Percentiles rank a stretch among this genome's conserved stretches.
phyloP scores from a whole-genome alignment of 1,139 yeast genomes.

The Magnusiomyces paraingens region DNA sequence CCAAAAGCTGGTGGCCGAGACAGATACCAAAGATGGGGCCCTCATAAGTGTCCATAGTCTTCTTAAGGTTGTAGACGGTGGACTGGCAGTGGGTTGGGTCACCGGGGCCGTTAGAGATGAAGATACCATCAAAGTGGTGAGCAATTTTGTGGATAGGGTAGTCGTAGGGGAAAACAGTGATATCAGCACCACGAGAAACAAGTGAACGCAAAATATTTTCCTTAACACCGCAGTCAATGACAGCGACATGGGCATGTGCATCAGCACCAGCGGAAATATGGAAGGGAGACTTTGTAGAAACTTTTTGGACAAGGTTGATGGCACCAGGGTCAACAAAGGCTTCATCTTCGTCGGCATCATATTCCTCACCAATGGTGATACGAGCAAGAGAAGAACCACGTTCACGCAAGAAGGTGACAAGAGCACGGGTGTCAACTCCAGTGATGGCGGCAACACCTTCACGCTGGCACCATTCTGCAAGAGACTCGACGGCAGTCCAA shows the following conservation, averaged over 20 bases:
- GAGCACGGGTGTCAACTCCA: constrained; percentile 94
- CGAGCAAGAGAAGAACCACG: constrained; percentile 91
- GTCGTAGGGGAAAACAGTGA: constrained; percentile 94
- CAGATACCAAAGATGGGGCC: constrained; percentile 96
- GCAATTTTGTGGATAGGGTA: constrained; percentile 90
- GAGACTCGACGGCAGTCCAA: constrained; percentile 97
- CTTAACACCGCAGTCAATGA: constrained; percentile 96
- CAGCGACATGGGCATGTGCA: constrained; percentile 67
- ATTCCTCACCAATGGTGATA: constrained; percentile 83
- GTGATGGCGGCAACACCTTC: constrained; percentile 95
- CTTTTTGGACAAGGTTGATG: constrained; percentile 85
- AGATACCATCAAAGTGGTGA: constrained; percentile 86
- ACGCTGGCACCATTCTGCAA: constrained; percentile 92
- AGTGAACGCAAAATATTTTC: constrained; percentile 92
- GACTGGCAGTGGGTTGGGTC: constrained; percentile 90
- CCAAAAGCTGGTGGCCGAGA: constrained; percentile 92
- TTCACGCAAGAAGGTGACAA: constrained; percentile 88
- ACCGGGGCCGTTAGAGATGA: constrained; percentile 96
- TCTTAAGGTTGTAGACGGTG: constrained; percentile 69
- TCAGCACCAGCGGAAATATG: constrained; percentile 63
- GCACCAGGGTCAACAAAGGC: constrained; percentile 92
- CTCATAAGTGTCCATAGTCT: constrained; percentile 60
- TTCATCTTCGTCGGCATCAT: constrained; percentile 86
- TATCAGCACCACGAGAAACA: constrained; percentile 90
- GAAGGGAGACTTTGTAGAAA: constrained; percentile 92